Conservation (phyloP, 2,329 filamentous ascomycete species). For the Botryotinia calthae region DNA sequence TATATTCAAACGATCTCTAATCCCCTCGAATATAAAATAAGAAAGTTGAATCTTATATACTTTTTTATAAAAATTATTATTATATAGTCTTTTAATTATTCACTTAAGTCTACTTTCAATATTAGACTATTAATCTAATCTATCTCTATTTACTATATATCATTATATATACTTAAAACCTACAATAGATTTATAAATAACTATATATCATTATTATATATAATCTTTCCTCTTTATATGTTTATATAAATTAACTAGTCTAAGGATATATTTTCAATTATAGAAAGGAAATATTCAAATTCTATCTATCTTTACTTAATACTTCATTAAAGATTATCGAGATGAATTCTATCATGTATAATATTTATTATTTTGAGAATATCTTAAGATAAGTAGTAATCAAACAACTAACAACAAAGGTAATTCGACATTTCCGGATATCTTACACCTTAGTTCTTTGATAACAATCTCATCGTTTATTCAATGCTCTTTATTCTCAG, state of each 20-base stretch:
- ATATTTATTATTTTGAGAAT: not conserved
- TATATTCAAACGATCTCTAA: too few species aligned
- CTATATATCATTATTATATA: too few species aligned
- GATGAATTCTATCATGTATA: not conserved
- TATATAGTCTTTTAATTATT: too few species aligned
- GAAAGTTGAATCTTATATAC: too few species aligned
- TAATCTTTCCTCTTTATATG: too few species aligned
- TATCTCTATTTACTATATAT: too few species aligned
- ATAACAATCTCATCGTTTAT: not conserved
- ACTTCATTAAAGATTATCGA: not conserved
- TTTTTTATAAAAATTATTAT: too few species aligned
- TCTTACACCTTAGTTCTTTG: not conserved
- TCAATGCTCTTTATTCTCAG: not conserved
- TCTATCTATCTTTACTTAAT: not conserved
- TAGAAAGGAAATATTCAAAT: not conserved
- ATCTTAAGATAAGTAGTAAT: not conserved
- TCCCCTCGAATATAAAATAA: too few species aligned
- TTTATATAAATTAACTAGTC: not conserved
- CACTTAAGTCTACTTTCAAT: too few species aligned
- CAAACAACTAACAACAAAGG: not conserved
- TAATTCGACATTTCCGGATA: not conserved
- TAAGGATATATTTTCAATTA: not conserved
- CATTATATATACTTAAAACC: too few species aligned
- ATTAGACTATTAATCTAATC: too few species aligned
- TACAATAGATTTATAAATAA: too few species aligned